Conservation (phyloP, 2,329 filamentous ascomycete species). For the Rutstroemia sydowiana region DNA sequence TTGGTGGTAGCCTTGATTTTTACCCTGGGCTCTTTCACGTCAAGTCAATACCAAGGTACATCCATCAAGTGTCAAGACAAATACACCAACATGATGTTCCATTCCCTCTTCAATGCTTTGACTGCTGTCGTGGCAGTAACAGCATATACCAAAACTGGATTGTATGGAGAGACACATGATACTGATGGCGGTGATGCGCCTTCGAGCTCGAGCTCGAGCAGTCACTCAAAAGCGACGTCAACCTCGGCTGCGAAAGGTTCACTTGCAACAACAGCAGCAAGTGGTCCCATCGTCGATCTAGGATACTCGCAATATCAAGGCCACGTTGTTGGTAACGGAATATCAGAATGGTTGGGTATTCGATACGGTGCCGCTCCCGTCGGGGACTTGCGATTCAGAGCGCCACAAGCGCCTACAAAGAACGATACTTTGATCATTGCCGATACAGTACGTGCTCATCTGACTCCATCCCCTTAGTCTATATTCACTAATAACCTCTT, state of each 20-base stretch:
- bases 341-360: conserved; percentile 68
- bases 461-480: not conserved
- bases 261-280: not conserved
- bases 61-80: too few species aligned
- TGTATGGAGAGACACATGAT: too few species aligned
- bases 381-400: conserved; percentile 57
- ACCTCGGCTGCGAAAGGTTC: not conserved
- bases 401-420: conserved; percentile 53
- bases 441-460: conserved; percentile 18
- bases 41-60: too few species aligned
- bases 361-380: conserved; percentile 66
- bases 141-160: too few species aligned
- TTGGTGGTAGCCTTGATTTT: too few species aligned
- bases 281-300: conserved; percentile 42
- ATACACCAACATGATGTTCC: too few species aligned
- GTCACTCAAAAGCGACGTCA: not conserved
- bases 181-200: too few species aligned
- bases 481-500: not conserved
- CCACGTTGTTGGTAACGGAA: conserved; percentile 42
- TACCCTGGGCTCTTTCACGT: too few species aligned
- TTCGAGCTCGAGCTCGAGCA: too few species aligned
- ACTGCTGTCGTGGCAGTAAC: too few species aligned
- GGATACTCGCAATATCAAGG: conserved; percentile 62
- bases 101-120: too few species aligned
- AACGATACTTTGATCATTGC: conserved; percentile 20